Evolutionary conservation across 495 filamentous ascomycete species (phyloP).

Genomic region (Xylaria acuta): DNA sequence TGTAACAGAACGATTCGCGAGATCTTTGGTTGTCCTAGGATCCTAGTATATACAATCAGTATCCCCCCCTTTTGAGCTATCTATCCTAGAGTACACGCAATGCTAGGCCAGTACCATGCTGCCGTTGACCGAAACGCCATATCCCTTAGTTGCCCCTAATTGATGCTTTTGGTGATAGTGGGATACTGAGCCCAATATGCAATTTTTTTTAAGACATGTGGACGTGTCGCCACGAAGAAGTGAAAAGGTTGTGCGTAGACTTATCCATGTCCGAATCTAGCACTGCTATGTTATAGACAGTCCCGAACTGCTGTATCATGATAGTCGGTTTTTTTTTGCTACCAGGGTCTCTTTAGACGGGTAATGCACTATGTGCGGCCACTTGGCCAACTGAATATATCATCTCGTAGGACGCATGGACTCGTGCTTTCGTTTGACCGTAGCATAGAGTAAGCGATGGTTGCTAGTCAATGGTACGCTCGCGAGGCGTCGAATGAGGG

Average conservation of each 20-base stretch:
- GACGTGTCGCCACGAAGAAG: constrained; percentile 17
- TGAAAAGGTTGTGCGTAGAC: neutral
- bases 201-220: constrained; percentile 20
- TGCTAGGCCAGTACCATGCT: constrained; percentile 24
- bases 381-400: neutral
- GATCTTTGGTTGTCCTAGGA: constrained; percentile 20
- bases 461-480: constrained; percentile 10
- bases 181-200: constrained; percentile 9
- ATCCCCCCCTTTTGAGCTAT: constrained; percentile 12
- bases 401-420: constrained; percentile 1
- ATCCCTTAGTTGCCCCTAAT: neutral
- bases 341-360: neutral
- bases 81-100: constrained; percentile 25
- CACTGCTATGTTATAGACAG: constrained; percentile 10
- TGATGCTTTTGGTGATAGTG: constrained; percentile 21
- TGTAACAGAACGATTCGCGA: neutral
- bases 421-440: constrained; percentile 6
- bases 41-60: constrained; percentile 14
- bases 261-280: constrained; percentile 5
- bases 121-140: constrained; percentile 20
- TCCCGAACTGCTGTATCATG: constrained; percentile 21
- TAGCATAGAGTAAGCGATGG: neutral
- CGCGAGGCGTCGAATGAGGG: constrained; percentile 7
- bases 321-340: neutral
- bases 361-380: neutral